These are phyloP conservation scores for Globisporangium spinosum DNA, from an alignment of 352 stramenopile genomes.

Conservation along the genomic window DNA sequence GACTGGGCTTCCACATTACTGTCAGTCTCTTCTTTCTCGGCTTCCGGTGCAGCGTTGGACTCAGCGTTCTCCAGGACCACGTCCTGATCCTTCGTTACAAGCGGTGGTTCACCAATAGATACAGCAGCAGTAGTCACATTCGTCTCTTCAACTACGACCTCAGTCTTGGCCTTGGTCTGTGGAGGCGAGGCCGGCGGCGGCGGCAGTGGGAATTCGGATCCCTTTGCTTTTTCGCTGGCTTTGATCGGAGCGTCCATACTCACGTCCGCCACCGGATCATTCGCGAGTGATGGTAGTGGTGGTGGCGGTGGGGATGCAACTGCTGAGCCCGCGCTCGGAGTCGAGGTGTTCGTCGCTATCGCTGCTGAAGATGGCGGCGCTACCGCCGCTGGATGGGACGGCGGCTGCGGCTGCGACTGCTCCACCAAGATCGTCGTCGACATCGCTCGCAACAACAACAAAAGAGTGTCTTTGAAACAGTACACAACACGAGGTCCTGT, in stretches of 20 bases:
- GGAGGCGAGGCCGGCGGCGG: neutral
- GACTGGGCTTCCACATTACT: slow-evolving; percentile 12
- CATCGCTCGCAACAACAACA: neutral
- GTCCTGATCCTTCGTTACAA: slow-evolving; percentile 1
- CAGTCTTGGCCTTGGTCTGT: neutral
- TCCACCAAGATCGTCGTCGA: slow-evolving; percentile 14
- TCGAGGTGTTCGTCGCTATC: neutral
- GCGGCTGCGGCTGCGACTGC: slow-evolving; percentile 7
- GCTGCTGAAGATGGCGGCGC: neutral
- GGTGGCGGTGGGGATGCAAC: neutral
- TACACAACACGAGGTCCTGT: neutral
- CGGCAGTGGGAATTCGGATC: slow-evolving; percentile 2
- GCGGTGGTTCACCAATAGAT: neutral
- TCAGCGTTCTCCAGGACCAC: slow-evolving; percentile 4
- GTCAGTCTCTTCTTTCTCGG: slow-evolving; percentile 11
- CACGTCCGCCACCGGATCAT: neutral
- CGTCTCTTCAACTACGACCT: slow-evolving; percentile 5
- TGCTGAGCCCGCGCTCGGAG: neutral
- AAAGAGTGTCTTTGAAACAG: neutral
- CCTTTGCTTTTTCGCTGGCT: neutral
- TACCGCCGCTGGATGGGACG: neutral
- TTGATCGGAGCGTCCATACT: slow-evolving; percentile 5
- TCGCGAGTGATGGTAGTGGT: neutral
- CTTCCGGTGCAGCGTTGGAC: neutral
- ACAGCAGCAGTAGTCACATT: neutral